Evolutionary conservation across 345 rosid genomes (phyloP).

Genomic region (Excoecaria agallocha): DNA sequence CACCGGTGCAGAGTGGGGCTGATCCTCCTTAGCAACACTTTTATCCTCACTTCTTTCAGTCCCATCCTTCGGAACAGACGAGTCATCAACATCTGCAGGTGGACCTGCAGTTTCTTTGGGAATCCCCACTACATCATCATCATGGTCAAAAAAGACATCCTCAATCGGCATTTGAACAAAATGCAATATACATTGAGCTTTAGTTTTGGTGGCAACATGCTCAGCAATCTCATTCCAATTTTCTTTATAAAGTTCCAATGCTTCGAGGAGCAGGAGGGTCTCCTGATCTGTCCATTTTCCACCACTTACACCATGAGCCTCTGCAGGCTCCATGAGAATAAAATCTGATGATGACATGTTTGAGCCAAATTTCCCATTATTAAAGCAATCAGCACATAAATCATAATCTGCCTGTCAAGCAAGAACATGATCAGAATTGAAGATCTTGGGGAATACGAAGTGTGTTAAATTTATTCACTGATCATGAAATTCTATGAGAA

Average conservation of each 20-base stretch:
- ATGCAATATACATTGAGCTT: constrained; percentile 96
- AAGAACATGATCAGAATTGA: constrained; percentile 28
- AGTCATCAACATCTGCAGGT: constrained; percentile 34
- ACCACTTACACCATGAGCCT: constrained; percentile 68
- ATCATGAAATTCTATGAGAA: background rate
- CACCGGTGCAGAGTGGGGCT: constrained; percentile 33
- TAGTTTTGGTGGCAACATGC: constrained; percentile 97
- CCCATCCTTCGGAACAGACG: constrained; percentile 43
- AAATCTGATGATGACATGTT: constrained; percentile 93
- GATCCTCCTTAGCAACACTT: constrained; percentile 43
- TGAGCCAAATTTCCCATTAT: constrained; percentile 76
- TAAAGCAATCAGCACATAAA: constrained; percentile 92
- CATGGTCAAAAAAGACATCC: constrained; percentile 66
- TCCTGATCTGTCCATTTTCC: constrained; percentile 99
- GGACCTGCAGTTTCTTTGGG: constrained; percentile 49
- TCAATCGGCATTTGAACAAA: constrained; percentile 98
- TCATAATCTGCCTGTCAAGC: constrained; percentile 98
- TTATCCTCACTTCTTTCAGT: constrained; percentile 54
- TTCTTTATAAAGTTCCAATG: constrained; percentile 89
- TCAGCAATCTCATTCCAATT: constrained; percentile 99
- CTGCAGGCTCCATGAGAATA: constrained; percentile 95
- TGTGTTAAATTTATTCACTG: background rate
- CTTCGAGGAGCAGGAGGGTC: constrained; percentile 97
- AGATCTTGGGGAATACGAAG: constrained; percentile 8
- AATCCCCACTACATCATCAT: constrained; percentile 38